Evolutionary conservation across 768 basidiomycete genomes (phyloP).

Genomic region (Lactarius pseudohatsudake): DNA sequence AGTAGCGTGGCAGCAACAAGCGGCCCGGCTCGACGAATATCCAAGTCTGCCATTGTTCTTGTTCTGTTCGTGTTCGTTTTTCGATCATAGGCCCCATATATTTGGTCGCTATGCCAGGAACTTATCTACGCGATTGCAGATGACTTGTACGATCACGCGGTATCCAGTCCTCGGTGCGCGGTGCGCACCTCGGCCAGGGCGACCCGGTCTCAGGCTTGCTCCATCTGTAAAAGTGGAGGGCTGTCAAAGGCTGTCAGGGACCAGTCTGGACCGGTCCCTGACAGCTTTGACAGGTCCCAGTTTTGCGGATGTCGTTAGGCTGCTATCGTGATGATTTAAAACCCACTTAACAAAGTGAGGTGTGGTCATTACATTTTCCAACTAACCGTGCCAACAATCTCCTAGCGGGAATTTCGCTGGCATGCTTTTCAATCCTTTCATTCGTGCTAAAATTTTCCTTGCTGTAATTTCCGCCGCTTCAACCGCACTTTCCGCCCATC

Average conservation of each 20-base stretch:
- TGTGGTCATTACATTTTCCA: neutral
- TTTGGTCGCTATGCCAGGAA: neutral
- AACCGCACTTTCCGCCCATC: conserved; percentile 25
- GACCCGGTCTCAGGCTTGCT: neutral
- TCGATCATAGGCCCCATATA: neutral
- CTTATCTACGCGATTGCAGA: neutral
- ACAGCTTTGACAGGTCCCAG: too few relatives aligned
- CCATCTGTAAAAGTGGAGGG: too few relatives aligned
- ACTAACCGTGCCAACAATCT: neutral
- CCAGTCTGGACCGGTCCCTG: too few relatives aligned
- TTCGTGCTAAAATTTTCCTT: neutral
- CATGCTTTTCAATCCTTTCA: conserved; percentile 7
- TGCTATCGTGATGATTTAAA: neutral
- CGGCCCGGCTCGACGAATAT: neutral
- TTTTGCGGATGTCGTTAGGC: neutral
- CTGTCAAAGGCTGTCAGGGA: too few relatives aligned
- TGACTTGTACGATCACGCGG: neutral
- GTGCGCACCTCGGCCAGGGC: neutral
- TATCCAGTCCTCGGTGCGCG: neutral
- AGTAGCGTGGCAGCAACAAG: neutral
- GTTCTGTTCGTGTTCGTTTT: neutral
- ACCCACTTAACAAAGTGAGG: neutral
- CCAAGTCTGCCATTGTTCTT: too few relatives aligned
- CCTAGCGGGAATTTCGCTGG: neutral
- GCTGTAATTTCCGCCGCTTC: neutral